A percentile compares a stretch with the other conserved stretches of the same genome.
phyloP scores from a whole-genome alignment of 2,329 filamentous ascomycete species.

The Cylindrodendrum hubeiense region DNA sequence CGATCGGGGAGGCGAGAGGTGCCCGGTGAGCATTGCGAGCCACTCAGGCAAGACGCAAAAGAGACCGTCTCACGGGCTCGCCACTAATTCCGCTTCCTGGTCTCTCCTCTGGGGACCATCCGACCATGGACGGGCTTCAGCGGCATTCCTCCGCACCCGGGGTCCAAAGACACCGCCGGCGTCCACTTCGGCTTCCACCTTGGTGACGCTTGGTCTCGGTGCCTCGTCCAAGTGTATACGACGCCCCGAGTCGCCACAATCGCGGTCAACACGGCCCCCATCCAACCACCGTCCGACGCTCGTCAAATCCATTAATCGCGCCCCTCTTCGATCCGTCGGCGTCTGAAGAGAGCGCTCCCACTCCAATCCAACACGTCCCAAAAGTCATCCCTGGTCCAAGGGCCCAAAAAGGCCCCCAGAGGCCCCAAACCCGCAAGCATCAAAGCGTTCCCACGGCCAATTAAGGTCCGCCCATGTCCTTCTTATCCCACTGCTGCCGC shows the following conservation, averaged over 20 bases:
- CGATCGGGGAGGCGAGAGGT: conserved; percentile 3
- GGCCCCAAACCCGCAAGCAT: not conserved
- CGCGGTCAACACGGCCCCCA: conserved; percentile 4
- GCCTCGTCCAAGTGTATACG: conserved; percentile 4
- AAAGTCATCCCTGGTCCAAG: not conserved
- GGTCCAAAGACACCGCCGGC: not conserved
- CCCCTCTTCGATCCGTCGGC: not conserved
- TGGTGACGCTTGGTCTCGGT: conserved; percentile 12
- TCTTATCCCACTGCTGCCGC: conserved; percentile 3
- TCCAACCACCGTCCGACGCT: not conserved
- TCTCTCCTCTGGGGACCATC: too few relatives aligned
- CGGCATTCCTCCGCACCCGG: not conserved
- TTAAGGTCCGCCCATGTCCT: conserved; percentile 12
- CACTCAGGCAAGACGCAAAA: not conserved
- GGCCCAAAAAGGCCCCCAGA: not conserved
- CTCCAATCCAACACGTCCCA: not conserved
- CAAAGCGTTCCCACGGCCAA: conserved; percentile 11
- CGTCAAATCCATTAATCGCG: not conserved
- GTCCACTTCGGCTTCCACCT: not conserved
- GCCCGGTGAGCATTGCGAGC: not conserved
- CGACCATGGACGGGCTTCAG: conserved; percentile 1
- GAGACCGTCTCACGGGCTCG: not conserved
- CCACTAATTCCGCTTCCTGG: not conserved
- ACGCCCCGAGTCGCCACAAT: conserved; percentile 20
- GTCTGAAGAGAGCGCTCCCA: not conserved